Base-by-base conservation (phyloP, 176 grass and related monocot species). In the Eremochloa ophiuroides region DNA sequence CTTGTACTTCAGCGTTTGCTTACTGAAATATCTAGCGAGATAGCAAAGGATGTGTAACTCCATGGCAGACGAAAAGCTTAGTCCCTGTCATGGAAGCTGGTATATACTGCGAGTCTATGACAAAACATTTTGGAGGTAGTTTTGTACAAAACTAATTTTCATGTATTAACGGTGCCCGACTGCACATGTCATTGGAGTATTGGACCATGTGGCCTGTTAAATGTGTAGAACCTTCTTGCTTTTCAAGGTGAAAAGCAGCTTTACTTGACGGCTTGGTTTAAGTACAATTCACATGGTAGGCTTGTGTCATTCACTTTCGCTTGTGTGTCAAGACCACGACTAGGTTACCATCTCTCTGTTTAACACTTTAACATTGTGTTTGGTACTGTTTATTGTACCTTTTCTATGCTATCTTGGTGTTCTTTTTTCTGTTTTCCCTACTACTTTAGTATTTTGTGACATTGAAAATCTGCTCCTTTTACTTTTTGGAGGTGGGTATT, bases 151-250 rank as follows among this genome's bases (percentile, higher is more conserved):
- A 74, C 60, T 20, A 48, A 69, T 25, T 51, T 72, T 39, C 23
- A 23, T 71, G 67, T 56, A 23, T 78, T 82, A 72, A 56, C 70
- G 14, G 30, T 78, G 68, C 74, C 68, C 23, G 29, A 79, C 50
- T n/a, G 31, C 66, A 55, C 74, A 65, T 73, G 42, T 22, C 42
- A 77, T 71, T 77, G 73, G 79, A 43, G 15, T 34, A 77, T 71
- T 77, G 73, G 79, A 43, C 85, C 79, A 77, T 62, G 65, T 82
- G 53, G 64, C 79, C 65, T 31, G 51, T 42, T 77, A 51, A 28
- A 71, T 66, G 58, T 31, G 73, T 83, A 87, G 79, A 82, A 78
- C 42, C 43, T 78, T 88, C 74, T 37, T 73, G 56, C 66, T 87
- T 87, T 87, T 53, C 20, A 53, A 56, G 66, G 51, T 79, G 31